These are phyloP conservation scores for Globisporangium spinosum DNA, from an alignment of 352 stramenopile genomes.

Conservation along the genomic window DNA sequence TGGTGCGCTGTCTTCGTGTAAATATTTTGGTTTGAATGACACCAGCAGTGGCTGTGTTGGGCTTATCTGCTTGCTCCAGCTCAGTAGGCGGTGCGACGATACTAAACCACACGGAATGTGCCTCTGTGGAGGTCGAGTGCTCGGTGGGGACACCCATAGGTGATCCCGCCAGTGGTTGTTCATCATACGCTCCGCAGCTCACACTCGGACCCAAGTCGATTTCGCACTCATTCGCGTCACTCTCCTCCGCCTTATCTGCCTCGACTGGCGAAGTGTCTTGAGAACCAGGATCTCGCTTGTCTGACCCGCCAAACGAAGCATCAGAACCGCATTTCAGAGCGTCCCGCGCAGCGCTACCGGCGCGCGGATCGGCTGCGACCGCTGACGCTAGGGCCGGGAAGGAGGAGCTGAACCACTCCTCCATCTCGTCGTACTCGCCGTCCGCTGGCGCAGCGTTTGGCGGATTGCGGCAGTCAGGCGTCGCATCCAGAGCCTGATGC, in stretches of 20 bases:
- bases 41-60: neutral
- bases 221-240: neutral
- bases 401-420: neutral
- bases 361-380: too few species aligned
- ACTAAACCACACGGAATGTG: neutral
- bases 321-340: neutral
- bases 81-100: neutral
- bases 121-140: neutral
- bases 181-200: neutral
- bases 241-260: neutral
- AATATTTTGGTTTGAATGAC: neutral
- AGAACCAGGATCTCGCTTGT: neutral
- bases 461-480: neutral
- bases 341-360: neutral
- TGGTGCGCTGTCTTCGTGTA: neutral
- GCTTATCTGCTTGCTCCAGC: neutral
- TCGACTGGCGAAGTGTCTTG: neutral
- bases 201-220: neutral
- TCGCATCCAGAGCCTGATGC: neutral
- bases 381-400: neutral
- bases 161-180: neutral
- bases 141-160: too few species aligned
- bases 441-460: neutral
- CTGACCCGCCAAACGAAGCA: neutral
- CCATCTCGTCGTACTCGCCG: constrained; percentile 2